These are phyloP conservation scores for Delphinella strobiligena DNA, from an alignment of 2,329 filamentous ascomycete species.

Conservation along the genomic window DNA sequence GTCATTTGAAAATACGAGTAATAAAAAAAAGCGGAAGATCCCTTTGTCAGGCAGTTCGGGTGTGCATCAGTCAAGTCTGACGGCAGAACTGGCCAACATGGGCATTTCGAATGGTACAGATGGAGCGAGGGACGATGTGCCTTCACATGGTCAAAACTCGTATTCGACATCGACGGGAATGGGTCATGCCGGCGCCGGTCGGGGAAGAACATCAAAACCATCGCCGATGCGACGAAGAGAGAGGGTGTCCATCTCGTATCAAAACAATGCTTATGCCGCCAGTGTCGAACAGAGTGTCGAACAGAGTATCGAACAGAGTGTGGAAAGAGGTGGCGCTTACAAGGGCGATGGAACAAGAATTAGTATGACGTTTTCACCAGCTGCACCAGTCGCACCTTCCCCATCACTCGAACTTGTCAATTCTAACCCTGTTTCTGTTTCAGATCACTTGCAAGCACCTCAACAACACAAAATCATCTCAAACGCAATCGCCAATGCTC, in stretches of 20 bases:
- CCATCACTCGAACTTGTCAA: no score
- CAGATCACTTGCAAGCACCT: slow-evolving; percentile 1
- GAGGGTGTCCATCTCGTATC: not conserved
- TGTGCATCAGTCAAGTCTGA: slow-evolving; percentile 45
- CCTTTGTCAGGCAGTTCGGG: slow-evolving; percentile 68
- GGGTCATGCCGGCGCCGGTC: slow-evolving; percentile 72
- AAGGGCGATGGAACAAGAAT: slow-evolving; percentile 11
- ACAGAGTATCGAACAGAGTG: slow-evolving; percentile 8
- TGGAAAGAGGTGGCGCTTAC: slow-evolving; percentile 11
- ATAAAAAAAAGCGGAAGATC: slow-evolving; percentile 98
- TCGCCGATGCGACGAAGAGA: not conserved
- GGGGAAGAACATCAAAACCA: slow-evolving; percentile 44
- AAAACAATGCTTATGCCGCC: not conserved
- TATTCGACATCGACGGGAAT: slow-evolving; percentile 41
- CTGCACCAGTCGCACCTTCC: no score
- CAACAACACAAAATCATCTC: slow-evolving; percentile 63
- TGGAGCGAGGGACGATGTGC: slow-evolving; percentile 30
- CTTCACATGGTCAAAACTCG: slow-evolving; percentile 27
- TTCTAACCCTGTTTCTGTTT: not conserved
- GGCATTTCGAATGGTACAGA: slow-evolving; percentile 36
- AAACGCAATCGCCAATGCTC: slow-evolving; percentile 79
- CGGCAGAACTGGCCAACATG: slow-evolving; percentile 53
- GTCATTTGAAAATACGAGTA: slow-evolving; percentile 95
- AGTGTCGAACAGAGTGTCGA: not conserved
- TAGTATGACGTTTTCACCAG: slow-evolving; percentile 8